A percentile compares a stretch with the other conserved stretches of the same genome.
Conservation (phyloP, 2,329 filamentous ascomycete species). For the Setomelanomma holmii region DNA sequence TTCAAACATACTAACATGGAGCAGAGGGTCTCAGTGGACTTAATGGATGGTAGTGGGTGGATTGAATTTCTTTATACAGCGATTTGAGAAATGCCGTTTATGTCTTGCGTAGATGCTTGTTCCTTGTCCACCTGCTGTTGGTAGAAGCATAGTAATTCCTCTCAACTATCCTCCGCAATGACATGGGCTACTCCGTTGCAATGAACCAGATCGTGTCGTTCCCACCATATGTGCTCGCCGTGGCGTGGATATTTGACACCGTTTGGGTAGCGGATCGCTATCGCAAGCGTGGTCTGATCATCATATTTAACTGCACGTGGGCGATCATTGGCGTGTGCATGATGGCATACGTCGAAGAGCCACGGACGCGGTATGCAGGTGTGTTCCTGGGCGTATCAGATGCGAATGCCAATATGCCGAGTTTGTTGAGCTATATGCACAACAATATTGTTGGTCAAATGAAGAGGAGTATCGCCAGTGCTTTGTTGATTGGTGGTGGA, state of each 20-base stretch:
- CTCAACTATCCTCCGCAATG: slow-evolving; percentile 22
- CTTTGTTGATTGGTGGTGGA: slow-evolving; percentile 26
- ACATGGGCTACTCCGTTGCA: slow-evolving; percentile 33
- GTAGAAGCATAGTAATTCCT: too few species aligned
- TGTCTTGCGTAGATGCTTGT: too few species aligned
- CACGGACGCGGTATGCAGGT: slow-evolving; percentile 24
- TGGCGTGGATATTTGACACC: slow-evolving; percentile 60
- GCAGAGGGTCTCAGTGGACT: slow-evolving; percentile 26
- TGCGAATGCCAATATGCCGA: slow-evolving; percentile 24
- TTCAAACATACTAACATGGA: too few species aligned
- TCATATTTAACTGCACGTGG: slow-evolving; percentile 63
- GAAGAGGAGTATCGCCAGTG: slow-evolving; percentile 35
- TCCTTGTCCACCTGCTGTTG: too few species aligned
- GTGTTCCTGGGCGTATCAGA: slow-evolving; percentile 25
- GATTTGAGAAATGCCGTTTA: too few species aligned
- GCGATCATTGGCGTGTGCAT: slow-evolving; percentile 63
- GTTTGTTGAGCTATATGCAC: slow-evolving; percentile 26
- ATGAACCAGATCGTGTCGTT: slow-evolving; percentile 61
- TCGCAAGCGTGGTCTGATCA: slow-evolving; percentile 32
- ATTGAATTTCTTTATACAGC: too few species aligned
- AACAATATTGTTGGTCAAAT: slow-evolving; percentile 34
- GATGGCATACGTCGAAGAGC: slow-evolving; percentile 47
- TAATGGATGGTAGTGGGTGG: slow-evolving; percentile 42
- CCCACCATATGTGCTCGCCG: slow-evolving; percentile 62
- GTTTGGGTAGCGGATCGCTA: slow-evolving; percentile 54